Conservation (phyloP, 2,329 filamentous ascomycete genomes). For the Rutstroemia sp. region DNA sequence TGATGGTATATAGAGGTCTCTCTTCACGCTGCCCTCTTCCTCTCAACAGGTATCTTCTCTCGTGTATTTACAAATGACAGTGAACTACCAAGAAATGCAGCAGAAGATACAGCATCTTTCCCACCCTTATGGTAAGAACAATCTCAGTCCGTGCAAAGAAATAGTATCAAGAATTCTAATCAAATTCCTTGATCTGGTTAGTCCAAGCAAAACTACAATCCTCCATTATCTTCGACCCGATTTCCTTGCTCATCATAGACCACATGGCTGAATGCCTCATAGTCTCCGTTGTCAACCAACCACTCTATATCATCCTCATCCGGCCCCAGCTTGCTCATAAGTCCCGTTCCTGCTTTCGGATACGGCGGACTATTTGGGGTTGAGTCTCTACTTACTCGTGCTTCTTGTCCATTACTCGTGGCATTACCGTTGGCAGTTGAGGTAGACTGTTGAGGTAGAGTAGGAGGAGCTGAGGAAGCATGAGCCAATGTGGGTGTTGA, state of each 20-base stretch:
- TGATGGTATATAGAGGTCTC: too few relatives aligned
- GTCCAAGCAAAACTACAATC: too few relatives aligned
- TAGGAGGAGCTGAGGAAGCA: constrained; percentile 21
- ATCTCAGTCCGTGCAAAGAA: too few relatives aligned
- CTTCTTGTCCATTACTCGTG: constrained; percentile 18
- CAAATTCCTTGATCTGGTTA: too few relatives aligned
- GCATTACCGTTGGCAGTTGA: constrained; percentile 10
- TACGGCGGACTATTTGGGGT: constrained; percentile 53
- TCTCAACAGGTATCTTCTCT: too few relatives aligned
- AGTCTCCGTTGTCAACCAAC: constrained; percentile 47
- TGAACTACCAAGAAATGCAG: too few relatives aligned
- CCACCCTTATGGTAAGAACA: too few relatives aligned
- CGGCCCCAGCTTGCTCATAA: constrained; percentile 43
- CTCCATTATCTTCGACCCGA: constrained; percentile 19
- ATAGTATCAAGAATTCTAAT: too few relatives aligned
- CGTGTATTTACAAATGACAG: too few relatives aligned
- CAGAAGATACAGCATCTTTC: too few relatives aligned
- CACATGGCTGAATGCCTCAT: constrained; percentile 29
- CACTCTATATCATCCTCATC: constrained; percentile 54
- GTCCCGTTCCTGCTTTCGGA: constrained; percentile 53
- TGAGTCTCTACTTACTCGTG: constrained; percentile 37
- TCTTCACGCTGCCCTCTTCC: too few relatives aligned
- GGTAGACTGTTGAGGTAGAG: constrained; percentile 13
- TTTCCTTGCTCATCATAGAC: constrained; percentile 25
- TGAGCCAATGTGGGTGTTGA: constrained; percentile 51